Base-by-base conservation (phyloP, 73 alveolate genomes). In the Symbiodinium pilosum region DNA sequence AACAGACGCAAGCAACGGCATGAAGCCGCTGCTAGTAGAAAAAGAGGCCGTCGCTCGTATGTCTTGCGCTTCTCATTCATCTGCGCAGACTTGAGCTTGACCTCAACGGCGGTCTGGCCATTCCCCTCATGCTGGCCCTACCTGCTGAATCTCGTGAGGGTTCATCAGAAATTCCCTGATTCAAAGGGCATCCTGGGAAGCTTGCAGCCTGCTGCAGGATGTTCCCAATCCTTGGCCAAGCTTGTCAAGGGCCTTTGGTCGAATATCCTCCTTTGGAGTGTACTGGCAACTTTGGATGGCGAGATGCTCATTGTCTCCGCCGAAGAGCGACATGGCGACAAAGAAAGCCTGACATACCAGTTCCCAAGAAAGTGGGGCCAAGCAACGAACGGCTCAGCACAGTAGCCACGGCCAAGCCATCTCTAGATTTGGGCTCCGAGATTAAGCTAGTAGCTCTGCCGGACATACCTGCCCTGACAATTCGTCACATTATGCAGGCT, bases 191-290 rank as follows among this genome's bases (percentile, higher is more conserved):
- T 11, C 20, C 93, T 85, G 93, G 54, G 93, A 43, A 85, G 47
- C 64, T 44, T 21, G 86, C 94, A 6, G 99, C 99, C 47, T 99
- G 99, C 88, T 99, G 99, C 99, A 99, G 98, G 71, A 99, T 91
- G 93, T 99, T 94, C 32, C 99, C 99, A 77, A 99, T 91, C 97
- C 94, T 87, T 8, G 43, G 86, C 85, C 42, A 32, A 64, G 7
- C 7, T 14, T 47, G 59, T 47, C 59, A 14, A 14, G 21, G 14
- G 59, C 59, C 59, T 14, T 6, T 47, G 59, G 14, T 47, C 59
- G 21, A 6, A 6, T 47, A 6, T 47, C 6, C 59, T 6, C 21
- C 59, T 47, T 14, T 47, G 59, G 21, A 14, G 59, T 47, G 21
- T 21, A 54, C 0, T 21, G 71, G 18, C 71, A 54, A 54, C 69